A percentile compares a stretch with the other conserved stretches of the same genome.
Evolutionary conservation across 2,329 filamentous ascomycete species (phyloP).

Genomic region (Curvularia sp.): DNA sequence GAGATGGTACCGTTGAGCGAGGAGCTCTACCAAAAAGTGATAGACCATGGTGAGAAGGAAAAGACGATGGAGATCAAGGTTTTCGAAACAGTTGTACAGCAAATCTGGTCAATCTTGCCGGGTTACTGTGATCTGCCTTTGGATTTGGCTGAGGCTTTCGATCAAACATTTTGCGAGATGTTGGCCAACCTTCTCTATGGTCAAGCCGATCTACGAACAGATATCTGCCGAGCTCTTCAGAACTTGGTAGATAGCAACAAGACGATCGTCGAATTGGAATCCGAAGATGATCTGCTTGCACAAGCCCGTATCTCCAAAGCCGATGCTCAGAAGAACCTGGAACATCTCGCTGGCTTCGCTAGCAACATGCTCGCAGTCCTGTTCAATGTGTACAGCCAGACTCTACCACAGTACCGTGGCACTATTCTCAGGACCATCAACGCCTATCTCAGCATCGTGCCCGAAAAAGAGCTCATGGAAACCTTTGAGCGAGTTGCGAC

Average conservation of each 20-base stretch:
- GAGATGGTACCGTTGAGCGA: slow-evolving; percentile 92
- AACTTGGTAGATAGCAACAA: slow-evolving; percentile 91
- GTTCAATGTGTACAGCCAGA: slow-evolving; percentile 99
- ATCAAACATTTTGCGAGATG: slow-evolving; percentile 87
- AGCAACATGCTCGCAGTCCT: slow-evolving; percentile 92
- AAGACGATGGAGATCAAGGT: slow-evolving; percentile 98
- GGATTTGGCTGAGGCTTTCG: slow-evolving; percentile 74
- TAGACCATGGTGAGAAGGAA: slow-evolving; percentile 79
- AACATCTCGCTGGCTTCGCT: slow-evolving; percentile 79
- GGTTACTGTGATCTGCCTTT: slow-evolving; percentile 94
- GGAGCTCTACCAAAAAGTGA: slow-evolving; percentile 83
- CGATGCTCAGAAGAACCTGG: slow-evolving; percentile 78
- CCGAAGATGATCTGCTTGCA: slow-evolving; percentile 73
- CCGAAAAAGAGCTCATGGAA: slow-evolving; percentile 54
- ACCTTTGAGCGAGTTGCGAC: slow-evolving; percentile 21
- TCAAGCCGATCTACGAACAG: slow-evolving; percentile 83
- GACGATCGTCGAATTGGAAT: slow-evolving; percentile 73
- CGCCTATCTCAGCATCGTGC: slow-evolving; percentile 87
- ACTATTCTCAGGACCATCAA: slow-evolving; percentile 95
- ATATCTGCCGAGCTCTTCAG: slow-evolving; percentile 86
- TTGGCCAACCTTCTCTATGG: slow-evolving; percentile 91
- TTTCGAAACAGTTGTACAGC: slow-evolving; percentile 93
- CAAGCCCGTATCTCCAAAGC: slow-evolving; percentile 79
- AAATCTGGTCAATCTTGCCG: slow-evolving; percentile 92
- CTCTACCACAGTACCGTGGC: slow-evolving; percentile 87